Percentiles rank a stretch among this genome's conserved stretches.
These are phyloP conservation scores for Candida palmyrensis DNA, from an alignment of 805 yeast genomes.

Conservation along the genomic window DNA sequence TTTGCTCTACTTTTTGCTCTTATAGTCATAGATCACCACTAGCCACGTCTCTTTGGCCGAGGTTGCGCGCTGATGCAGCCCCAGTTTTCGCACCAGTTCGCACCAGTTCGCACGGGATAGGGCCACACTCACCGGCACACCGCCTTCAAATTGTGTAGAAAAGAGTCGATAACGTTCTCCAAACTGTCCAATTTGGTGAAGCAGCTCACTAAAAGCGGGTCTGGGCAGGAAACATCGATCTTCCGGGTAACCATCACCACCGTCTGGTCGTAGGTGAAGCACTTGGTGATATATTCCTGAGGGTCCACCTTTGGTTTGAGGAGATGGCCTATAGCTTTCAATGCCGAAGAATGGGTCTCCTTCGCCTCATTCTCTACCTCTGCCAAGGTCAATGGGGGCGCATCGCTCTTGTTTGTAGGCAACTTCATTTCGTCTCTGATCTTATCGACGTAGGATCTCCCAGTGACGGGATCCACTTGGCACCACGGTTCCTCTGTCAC, in stretches of 20 bases:
- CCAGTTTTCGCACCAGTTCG: no score
- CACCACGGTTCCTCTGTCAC: conserved; percentile 63
- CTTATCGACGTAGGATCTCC: conserved; percentile 53
- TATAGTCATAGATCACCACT: no score
- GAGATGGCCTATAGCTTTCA: conserved; percentile 10
- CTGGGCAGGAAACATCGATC: conserved; percentile 58
- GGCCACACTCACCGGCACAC: no score
- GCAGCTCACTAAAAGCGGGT: conserved; percentile 59
- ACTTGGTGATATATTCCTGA: conserved; percentile 53
- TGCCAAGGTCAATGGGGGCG: neutral
- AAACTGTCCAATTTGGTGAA: conserved; percentile 59
- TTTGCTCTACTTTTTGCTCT: no score
- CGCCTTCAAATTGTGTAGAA: conserved; percentile 8
- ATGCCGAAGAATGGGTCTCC: conserved; percentile 2
- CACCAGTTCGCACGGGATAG: no score
- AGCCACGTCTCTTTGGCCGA: no score
- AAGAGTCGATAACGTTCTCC: conserved; percentile 24
- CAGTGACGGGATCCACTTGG: conserved; percentile 38
- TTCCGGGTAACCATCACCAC: conserved; percentile 62
- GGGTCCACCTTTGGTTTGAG: conserved; percentile 29
- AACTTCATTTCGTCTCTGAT: conserved; percentile 50
- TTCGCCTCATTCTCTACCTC: neutral
- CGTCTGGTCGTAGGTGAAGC: conserved; percentile 52
- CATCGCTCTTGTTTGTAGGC: conserved; percentile 11
- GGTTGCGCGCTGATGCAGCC: no score